Evolutionary conservation across 2,329 filamentous ascomycete genomes (phyloP).

Genomic region (Zymoseptoria pseudotritici): DNA sequence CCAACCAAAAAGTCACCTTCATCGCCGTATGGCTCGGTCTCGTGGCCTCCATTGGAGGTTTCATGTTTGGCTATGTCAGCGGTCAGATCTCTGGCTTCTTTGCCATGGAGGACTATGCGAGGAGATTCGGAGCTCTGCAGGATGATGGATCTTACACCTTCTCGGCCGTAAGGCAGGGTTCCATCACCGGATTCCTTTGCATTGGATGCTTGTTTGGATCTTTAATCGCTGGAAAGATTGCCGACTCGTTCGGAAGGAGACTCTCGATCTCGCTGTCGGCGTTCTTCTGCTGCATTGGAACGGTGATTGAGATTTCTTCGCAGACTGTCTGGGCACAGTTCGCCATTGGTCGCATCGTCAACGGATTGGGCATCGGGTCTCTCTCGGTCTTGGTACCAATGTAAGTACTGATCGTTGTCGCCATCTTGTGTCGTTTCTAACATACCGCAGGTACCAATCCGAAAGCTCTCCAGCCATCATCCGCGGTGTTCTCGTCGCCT

Average conservation of each 20-base stretch:
- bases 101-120: conserved; percentile 44
- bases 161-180: conserved; percentile 29
- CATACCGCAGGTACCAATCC: conserved; percentile 45
- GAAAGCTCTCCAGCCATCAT: conserved; percentile 57
- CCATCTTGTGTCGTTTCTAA: not conserved
- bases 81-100: conserved; percentile 49
- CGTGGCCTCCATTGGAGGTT: conserved; percentile 49
- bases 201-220: conserved; percentile 38
- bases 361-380: conserved; percentile 38
- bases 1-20: conserved; percentile 27
- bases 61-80: conserved; percentile 49
- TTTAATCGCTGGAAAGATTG: conserved; percentile 39
- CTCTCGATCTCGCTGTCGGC: conserved; percentile 44
- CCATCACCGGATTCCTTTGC: conserved; percentile 39
- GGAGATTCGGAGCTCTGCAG: conserved; percentile 48
- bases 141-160: conserved; percentile 33
- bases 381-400: conserved; percentile 55
- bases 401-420: conserved; percentile 9
- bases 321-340: conserved; percentile 36
- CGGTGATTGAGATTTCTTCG: conserved; percentile 38
- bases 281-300: conserved; percentile 36
- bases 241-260: conserved; percentile 46
- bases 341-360: conserved; percentile 41
- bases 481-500: conserved; percentile 54
- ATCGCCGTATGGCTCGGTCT: conserved; percentile 47